Conservation (phyloP, 106 monocot species). For the Dendrobium officinale region DNA sequence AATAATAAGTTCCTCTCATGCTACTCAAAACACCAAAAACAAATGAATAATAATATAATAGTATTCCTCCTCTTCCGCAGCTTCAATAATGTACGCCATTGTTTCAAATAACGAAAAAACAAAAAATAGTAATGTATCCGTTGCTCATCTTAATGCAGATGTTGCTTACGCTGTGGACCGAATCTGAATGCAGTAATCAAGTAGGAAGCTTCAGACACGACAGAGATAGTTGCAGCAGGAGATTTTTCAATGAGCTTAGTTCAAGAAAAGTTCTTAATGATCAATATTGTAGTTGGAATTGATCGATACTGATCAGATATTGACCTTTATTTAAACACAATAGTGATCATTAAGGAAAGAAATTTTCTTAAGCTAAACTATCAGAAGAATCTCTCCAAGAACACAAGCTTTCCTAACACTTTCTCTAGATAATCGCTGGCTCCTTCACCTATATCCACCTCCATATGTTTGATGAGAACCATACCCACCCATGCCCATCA, state of each 20-base stretch:
- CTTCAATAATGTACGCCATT: not conserved
- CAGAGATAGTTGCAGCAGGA: not conserved
- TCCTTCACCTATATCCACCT: slow-evolving; percentile 41
- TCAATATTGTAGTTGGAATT: no score
- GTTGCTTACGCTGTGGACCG: not conserved
- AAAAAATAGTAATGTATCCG: not conserved
- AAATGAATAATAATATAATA: not conserved
- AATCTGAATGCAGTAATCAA: not conserved
- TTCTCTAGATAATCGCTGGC: no score
- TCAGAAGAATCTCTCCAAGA: not conserved
- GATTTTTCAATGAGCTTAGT: not conserved
- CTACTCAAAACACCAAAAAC: not conserved
- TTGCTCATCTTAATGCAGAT: not conserved
- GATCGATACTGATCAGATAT: not conserved
- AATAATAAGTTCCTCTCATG: not conserved
- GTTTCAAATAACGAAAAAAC: not conserved
- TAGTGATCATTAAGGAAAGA: not conserved
- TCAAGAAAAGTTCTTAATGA: not conserved
- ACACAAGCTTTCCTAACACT: no score
- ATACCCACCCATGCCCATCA: slow-evolving; percentile 51
- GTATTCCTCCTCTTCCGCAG: not conserved
- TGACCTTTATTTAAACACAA: not conserved
- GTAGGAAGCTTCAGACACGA: not conserved
- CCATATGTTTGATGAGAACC: slow-evolving; percentile 49
- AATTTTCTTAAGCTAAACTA: not conserved